These are phyloP conservation scores for Leavenworthia alabamica DNA, from an alignment of 345 rosid species.

Conservation along the genomic window DNA sequence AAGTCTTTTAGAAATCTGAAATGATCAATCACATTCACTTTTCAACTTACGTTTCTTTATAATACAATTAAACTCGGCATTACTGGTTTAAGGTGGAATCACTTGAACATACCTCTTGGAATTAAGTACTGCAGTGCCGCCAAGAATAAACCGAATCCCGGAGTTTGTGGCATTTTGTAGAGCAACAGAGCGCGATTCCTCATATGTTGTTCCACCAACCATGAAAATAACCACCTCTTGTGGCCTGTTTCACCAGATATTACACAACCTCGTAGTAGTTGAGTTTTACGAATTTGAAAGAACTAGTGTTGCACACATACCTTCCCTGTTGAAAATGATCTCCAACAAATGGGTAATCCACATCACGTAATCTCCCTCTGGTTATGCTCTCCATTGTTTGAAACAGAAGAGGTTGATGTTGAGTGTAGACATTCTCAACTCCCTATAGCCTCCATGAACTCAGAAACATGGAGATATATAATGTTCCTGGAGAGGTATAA, in stretches of 20 bases:
- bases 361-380: constrained; percentile 86
- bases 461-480: too few species aligned
- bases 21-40: too few species aligned
- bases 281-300: neutral
- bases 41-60: too few species aligned
- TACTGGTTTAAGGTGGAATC: neutral
- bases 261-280: too few species aligned
- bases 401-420: constrained; percentile 92
- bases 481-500: too few species aligned
- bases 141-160: constrained; percentile 83
- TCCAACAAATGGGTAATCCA: constrained; percentile 91
- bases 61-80: neutral
- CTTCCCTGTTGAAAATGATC: constrained; percentile 96
- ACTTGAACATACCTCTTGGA: constrained; percentile 69
- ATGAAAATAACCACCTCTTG: constrained; percentile 86
- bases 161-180: constrained; percentile 67
- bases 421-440: constrained; percentile 94
- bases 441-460: constrained; percentile 62
- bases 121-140: constrained; percentile 71
- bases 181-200: constrained; percentile 84
- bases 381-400: constrained; percentile 91
- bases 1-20: constrained; percentile 84
- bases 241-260: constrained; percentile 46
- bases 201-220: constrained; percentile 97
- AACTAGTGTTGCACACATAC: constrained; percentile 38